phyloP scores from a whole-genome alignment of 2,329 filamentous ascomycete genomes.

The Talaromyces sp. region DNA sequence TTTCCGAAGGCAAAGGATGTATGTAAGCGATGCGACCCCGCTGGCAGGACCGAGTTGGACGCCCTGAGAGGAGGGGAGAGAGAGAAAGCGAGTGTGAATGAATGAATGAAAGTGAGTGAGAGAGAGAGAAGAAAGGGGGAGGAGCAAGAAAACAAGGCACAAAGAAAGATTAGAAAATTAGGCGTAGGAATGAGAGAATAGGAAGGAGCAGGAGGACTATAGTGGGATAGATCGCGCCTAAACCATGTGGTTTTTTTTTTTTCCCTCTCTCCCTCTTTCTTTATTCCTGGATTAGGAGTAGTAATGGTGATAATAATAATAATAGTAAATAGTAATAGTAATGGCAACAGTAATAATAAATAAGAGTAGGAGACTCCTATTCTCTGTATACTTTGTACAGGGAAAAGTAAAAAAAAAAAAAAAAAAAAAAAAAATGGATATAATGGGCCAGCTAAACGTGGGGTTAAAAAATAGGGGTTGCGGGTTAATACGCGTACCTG shows the following conservation, averaged over 20 bases:
- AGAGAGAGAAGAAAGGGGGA: not conserved
- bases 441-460: conserved; percentile 10
- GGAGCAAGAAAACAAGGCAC: not conserved
- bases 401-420: conserved; percentile 1
- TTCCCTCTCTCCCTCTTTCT: conserved; percentile 2
- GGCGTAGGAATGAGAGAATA: not conserved
- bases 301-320: not conserved
- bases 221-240: not conserved
- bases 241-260: conserved; percentile 11
- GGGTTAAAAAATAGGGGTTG: too few relatives aligned
- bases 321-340: not conserved
- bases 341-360: not conserved
- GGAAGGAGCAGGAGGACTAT: not conserved
- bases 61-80: not conserved
- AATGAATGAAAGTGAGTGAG: not conserved
- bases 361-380: not conserved
- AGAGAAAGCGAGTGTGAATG: not conserved
- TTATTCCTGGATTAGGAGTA: conserved; percentile 1
- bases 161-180: not conserved
- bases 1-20: not conserved
- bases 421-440: too few relatives aligned
- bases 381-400: not conserved
- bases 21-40: not conserved
- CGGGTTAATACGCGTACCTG: too few relatives aligned
- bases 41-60: not conserved